phyloP scores from a whole-genome alignment of 345 rosid genomes.

The Linum trigynum region DNA sequence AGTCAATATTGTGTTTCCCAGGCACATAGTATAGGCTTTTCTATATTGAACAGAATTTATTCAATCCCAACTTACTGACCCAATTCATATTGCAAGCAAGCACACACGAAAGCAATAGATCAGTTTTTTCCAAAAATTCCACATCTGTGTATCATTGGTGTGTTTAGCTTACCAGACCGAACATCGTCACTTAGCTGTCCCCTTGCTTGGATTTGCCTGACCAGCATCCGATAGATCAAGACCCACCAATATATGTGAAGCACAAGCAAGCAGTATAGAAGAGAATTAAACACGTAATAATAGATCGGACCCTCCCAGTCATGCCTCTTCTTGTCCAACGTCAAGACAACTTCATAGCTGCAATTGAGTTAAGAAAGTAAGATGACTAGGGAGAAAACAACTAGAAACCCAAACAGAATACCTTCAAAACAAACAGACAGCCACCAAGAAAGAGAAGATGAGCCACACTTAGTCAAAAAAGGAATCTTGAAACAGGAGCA shows the following conservation, averaged over 20 bases:
- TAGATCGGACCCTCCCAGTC: constrained; percentile 22
- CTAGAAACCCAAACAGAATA: neutral
- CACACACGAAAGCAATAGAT: too few species aligned
- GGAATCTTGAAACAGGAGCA: too few species aligned
- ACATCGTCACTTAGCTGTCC: constrained; percentile 29
- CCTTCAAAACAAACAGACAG: too few species aligned
- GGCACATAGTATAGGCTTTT: too few species aligned
- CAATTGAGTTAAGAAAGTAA: neutral
- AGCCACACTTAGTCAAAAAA: too few species aligned
- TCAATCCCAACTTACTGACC: too few species aligned
- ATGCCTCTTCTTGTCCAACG: constrained; percentile 20
- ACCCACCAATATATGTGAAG: constrained; percentile 32
- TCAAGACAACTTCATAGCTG: constrained; percentile 24
- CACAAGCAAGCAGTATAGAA: constrained; percentile 24
- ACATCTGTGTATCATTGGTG: neutral
- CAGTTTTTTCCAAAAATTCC: too few species aligned
- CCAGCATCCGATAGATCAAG: constrained; percentile 30
- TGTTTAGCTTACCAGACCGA: constrained; percentile 22
- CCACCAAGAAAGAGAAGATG: too few species aligned
- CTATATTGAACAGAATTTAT: too few species aligned
- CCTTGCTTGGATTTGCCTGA: constrained; percentile 28
- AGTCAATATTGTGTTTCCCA: too few species aligned
- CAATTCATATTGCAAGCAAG: too few species aligned
- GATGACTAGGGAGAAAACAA: too few species aligned
- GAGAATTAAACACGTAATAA: constrained; percentile 24